Evolutionary conservation across 495 filamentous ascomycete genomes (phyloP), one percentile per base, ranked within the genome.

Genomic region (Tuber umbilicatum): DNA sequence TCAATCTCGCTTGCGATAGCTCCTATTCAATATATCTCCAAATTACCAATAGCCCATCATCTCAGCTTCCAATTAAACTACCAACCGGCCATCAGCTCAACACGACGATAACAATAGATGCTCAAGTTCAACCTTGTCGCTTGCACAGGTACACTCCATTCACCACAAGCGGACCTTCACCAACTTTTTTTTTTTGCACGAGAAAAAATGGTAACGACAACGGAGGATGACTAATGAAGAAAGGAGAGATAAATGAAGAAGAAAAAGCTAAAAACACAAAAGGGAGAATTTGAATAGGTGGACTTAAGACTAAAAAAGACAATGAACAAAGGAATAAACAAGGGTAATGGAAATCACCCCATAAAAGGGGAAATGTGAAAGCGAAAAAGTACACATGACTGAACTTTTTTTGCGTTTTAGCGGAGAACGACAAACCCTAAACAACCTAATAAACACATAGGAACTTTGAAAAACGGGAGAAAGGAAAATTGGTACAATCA

Each of bases 211-310:
- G 31, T 5, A 64, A 64, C 9, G 7, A 55, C 55, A 64, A 64
- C 10, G 55, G 2, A 64, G 55, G 9, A 16, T 64, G n/a, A 64
- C 27, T 31, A 64, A 31, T 64, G 31, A 31, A 31, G n/a, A 14
- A 60, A 50, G 45, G n/a, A 16, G 55, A 64, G n/a, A 64, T 31
- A n/a, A 64, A 47, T 47, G 45, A 60, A 75, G 68, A 74, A 74
- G 74, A 75, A 73, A 74, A 74, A 78, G 77, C 75, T 79, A 79
- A 70, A 79, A 79, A 79, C 77, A 79, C 77, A 79, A 71, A 71
- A 78, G 75, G 69, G 67, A 78, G 71, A 78, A 78, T 71, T 35
- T 75, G n/a, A 12, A 64, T 64, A 31, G 55, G 27, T 64, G 12
- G 31, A 64, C n/a, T 31, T 73, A 71, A 77, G 40, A 70, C 60